Evolutionary conservation across 1,139 yeast genomes (phyloP).

Genomic region (Blastobotrys raffinosifermentans): DNA sequence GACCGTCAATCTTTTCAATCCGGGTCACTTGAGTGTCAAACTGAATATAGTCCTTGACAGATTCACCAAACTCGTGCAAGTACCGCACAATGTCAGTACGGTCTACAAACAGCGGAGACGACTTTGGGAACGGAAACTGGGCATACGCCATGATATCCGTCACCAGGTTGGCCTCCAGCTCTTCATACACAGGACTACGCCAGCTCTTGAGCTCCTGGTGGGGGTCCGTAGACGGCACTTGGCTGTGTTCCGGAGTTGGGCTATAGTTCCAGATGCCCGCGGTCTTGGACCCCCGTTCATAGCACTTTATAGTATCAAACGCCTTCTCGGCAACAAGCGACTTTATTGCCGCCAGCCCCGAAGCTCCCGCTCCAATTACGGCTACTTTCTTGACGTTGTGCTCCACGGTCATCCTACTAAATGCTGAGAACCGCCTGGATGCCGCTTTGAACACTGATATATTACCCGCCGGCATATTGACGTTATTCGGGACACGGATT

Average conservation of each 20-base stretch:
- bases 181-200: constrained; percentile 42
- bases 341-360: constrained; percentile 54
- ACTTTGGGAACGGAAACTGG: constrained; percentile 42
- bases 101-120: constrained; percentile 45
- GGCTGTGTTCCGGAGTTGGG: constrained; percentile 12
- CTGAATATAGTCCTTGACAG: constrained; percentile 32
- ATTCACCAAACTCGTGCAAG: constrained; percentile 41
- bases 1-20: constrained; percentile 27
- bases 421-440: neutral
- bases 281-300: constrained; percentile 43
- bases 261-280: constrained; percentile 50
- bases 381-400: constrained; percentile 15
- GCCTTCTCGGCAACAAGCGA: constrained; percentile 44
- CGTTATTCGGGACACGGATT: neutral
- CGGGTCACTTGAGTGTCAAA: constrained; percentile 39
- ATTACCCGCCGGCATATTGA: neutral
- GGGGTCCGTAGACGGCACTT: constrained; percentile 23
- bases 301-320: constrained; percentile 43
- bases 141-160: constrained; percentile 52
- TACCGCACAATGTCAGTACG: constrained; percentile 46
- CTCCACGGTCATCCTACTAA: neutral
- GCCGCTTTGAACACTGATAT: no score
- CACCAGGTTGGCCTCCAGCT: constrained; percentile 60
- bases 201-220: constrained; percentile 13
- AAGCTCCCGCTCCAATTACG: constrained; percentile 56